Evolutionary conservation across 306 rosid species (phyloP).

Genomic region (Bauhinia variegata): DNA sequence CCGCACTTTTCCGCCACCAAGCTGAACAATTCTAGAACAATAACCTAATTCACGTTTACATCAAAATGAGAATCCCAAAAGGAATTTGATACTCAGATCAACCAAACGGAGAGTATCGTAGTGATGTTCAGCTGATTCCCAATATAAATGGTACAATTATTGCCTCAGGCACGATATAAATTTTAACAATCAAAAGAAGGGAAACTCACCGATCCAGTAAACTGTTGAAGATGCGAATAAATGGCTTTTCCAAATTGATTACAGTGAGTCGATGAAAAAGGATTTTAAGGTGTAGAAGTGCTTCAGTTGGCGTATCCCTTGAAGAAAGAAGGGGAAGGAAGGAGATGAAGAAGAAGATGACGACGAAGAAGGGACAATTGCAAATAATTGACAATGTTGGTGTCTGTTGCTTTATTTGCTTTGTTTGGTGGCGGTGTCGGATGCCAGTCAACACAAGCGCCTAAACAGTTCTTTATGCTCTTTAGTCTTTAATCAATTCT

Average conservation of each 20-base stretch:
- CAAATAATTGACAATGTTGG: slow-evolving; percentile 23
- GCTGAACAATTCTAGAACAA: not conserved
- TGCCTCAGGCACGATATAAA: not conserved
- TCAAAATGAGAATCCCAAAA: not conserved
- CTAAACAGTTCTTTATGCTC: slow-evolving; percentile 21
- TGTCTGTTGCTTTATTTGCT: slow-evolving; percentile 2
- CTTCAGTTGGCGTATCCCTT: not conserved
- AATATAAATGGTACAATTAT: not conserved
- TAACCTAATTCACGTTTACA: slow-evolving; percentile 1
- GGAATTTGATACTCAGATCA: not conserved
- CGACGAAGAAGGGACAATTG: slow-evolving; percentile 33
- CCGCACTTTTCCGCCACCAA: slow-evolving; percentile 1
- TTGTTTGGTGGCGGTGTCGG: slow-evolving; percentile 38
- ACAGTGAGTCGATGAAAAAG: not conserved
- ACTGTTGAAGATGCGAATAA: not conserved
- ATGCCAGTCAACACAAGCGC: slow-evolving; percentile 51
- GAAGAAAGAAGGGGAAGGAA: slow-evolving; percentile 5
- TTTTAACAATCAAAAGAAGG: not conserved
- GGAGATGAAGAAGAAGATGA: too few species aligned
- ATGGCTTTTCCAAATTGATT: not conserved
- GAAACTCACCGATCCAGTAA: slow-evolving; percentile 23
- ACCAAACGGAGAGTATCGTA: not conserved
- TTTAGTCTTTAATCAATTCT: not conserved
- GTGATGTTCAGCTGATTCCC: not conserved
- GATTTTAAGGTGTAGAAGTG: slow-evolving; percentile 17